Evolutionary conservation across 2,329 filamentous ascomycete species (phyloP).

Genomic region (Fusarium multiceps): DNA sequence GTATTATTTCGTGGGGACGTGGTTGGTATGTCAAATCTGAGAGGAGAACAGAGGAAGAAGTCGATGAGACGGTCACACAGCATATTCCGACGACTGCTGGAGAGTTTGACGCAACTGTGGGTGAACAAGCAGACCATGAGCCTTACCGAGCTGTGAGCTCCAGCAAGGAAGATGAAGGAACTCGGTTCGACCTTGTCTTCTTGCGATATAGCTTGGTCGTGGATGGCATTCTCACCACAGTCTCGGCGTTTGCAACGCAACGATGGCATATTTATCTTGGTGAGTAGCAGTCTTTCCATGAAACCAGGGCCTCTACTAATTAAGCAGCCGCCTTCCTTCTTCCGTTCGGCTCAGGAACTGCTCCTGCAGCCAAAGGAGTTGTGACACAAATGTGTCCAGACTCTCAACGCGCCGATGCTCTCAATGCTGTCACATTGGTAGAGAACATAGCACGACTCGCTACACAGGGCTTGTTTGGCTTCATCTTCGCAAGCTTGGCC

Average conservation of each 20-base stretch:
- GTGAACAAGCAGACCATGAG: conserved; percentile 58
- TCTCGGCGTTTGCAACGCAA: conserved; percentile 69
- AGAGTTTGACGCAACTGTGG: conserved; percentile 56
- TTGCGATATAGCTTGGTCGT: conserved; percentile 72
- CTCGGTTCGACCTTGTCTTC: conserved; percentile 74
- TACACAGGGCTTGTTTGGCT: conserved; percentile 74
- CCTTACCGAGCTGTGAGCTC: conserved; percentile 51
- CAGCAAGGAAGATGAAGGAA: conserved; percentile 58
- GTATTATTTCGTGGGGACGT: conserved; percentile 61
- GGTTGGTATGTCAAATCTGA: conserved; percentile 16
- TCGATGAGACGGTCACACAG: conserved; percentile 17
- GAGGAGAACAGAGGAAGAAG: conserved; percentile 2
- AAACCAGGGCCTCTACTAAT: rapidly evolving
- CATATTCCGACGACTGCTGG: conserved; percentile 53
- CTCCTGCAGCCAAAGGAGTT: conserved; percentile 76
- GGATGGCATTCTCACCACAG: conserved; percentile 72
- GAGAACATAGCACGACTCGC: conserved; percentile 74
- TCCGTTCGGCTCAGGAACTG: conserved; percentile 76
- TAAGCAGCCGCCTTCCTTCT: conserved; percentile 68
- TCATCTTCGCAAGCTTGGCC: conserved; percentile 73
- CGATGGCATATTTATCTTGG: conserved; percentile 76
- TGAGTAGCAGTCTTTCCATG: conserved; percentile 40
- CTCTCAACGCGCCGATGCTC: conserved; percentile 70
- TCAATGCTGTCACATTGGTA: conserved; percentile 75
- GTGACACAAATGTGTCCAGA: conserved; percentile 76